Percentiles rank a stretch among this genome's conserved stretches.
These are phyloP conservation scores for Mycena sp. DNA, from an alignment of 1,284 basidiomycete genomes.

Conservation along the genomic window DNA sequence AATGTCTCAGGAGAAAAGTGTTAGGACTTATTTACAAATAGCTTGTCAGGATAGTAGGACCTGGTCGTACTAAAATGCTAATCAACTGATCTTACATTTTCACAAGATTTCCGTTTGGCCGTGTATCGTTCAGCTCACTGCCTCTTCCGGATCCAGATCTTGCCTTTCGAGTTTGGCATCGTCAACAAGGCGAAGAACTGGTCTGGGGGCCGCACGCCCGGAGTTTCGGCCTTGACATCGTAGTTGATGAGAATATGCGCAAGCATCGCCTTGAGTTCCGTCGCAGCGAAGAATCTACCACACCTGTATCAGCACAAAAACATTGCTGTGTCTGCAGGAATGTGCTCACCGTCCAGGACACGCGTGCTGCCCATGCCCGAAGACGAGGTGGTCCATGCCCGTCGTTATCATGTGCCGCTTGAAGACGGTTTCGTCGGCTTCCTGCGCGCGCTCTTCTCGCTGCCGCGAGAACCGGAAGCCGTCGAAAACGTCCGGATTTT, in stretches of 20 bases:
- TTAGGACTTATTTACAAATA: too few relatives aligned
- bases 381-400: not conserved
- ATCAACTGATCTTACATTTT: too few relatives aligned
- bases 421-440: too few relatives aligned
- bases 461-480: conserved; percentile 37
- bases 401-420: conserved; percentile 1
- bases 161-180: conserved; percentile 9
- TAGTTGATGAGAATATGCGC: conserved; percentile 52
- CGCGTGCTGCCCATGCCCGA: conserved; percentile 1
- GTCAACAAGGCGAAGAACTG: conserved; percentile 25
- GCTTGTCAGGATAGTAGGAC: too few relatives aligned
- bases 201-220: conserved; percentile 27
- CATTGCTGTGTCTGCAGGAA: too few relatives aligned
- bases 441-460: not conserved
- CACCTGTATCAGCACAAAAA: too few relatives aligned
- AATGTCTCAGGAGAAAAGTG: too few relatives aligned
- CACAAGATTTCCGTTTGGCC: too few relatives aligned
- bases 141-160: not conserved
- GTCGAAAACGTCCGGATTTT: conserved; percentile 36
- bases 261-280: conserved; percentile 51
- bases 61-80: too few relatives aligned
- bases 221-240: conserved; percentile 49
- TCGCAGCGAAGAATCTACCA: conserved; percentile 53
- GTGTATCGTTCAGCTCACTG: too few relatives aligned
- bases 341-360: conserved; percentile 2